phyloP scores from a whole-genome alignment of 2,329 filamentous ascomycete species.

The Aaosphaeria arxii region DNA sequence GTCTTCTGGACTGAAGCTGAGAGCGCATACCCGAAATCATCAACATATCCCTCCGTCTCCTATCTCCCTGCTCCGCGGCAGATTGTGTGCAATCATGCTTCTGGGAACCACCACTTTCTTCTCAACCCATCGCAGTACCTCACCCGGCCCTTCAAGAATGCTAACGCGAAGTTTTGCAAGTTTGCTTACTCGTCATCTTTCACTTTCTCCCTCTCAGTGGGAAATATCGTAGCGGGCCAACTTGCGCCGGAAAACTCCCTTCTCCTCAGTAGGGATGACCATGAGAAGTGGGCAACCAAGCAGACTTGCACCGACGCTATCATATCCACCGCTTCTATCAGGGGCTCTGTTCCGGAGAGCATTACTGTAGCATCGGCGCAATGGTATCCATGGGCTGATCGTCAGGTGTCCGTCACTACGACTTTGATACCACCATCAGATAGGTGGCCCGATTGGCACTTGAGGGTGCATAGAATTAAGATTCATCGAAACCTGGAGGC shows the following conservation, averaged over 20 bases:
- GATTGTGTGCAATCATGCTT: background rate
- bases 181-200: background rate
- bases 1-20: background rate
- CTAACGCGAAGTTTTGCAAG: background rate
- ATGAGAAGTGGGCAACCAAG: background rate
- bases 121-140: background rate
- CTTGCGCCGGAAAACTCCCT: background rate
- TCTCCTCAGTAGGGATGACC: background rate
- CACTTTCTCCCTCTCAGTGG: background rate
- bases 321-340: background rate
- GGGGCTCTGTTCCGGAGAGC: background rate
- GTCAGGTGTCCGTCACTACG: background rate
- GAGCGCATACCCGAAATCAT: background rate
- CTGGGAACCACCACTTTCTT: background rate
- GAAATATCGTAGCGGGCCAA: background rate
- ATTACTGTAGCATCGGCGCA: background rate
- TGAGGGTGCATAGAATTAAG: background rate
- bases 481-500: background rate
- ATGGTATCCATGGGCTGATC: background rate
- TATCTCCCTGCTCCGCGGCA: background rate
- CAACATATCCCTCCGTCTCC: background rate
- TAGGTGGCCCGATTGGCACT: conserved; percentile 1
- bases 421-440: background rate
- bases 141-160: background rate
- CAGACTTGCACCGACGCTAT: background rate